Base-by-base conservation (phyloP, 139 green algal genomes). In the Nannochloris sp. region DNA sequence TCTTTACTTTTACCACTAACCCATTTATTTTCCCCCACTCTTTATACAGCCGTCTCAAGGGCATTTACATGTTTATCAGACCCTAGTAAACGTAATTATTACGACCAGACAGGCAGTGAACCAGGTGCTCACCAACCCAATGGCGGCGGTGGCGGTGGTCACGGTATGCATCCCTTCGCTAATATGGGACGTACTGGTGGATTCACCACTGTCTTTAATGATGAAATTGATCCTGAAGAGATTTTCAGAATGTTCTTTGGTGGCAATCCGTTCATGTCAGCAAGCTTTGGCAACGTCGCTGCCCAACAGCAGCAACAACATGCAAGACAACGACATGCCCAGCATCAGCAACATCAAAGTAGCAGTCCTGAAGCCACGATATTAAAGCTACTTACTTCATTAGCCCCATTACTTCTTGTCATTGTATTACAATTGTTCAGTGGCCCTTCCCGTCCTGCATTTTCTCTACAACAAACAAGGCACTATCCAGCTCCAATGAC, bases 51-150 rank as follows among this genome's bases (percentile, higher is more conserved):
- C 8, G 86, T 90, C n/a, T 86, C 78, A 5, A 74, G 70, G 23
- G 81, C 86, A 25, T 92, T 87, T 62, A 63, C 72, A 36, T 89
- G 80, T 70, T 73, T 92, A 36, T 83, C 57, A 9, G 78, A 92
- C 53, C 31, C 70, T 0, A 37, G 82, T 15, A 80, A 87, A 62
- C 68, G 85, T 2, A 74, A 69, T 4, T 51, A 72, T 31, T 92
- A 92, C 71, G 85, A 92, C 46, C 64, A 66, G 23, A 76, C 73
- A 42, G 85, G 85, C 2, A 60, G 67, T 29, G 76, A 87, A 56
- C 61, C 64, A 24, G 62, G 45, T 32, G 25, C 44, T 2, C 35
- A 13, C 14, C 12, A 8, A 27, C 25, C 19, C 7, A 19, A 38
- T 35, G 38, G 55, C 57, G 64, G 75, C 34, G 46, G 60, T 61